Percentiles rank a stretch among this genome's conserved stretches.
These are phyloP conservation scores for Flaveria floridana DNA, from an alignment of 140 eudicot species.

Conservation along the genomic window DNA sequence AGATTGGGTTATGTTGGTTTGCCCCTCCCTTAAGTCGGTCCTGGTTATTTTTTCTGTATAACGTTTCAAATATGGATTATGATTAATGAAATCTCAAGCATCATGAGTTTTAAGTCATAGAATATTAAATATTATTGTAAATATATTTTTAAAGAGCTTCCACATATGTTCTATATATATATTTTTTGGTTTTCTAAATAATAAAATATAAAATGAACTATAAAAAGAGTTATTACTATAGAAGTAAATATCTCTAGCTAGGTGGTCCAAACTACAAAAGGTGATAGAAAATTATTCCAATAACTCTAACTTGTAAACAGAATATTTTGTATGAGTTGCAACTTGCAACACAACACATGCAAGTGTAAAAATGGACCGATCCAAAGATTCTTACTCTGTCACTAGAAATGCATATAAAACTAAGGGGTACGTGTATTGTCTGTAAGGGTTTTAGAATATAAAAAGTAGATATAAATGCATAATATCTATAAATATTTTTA, in stretches of 20 bases:
- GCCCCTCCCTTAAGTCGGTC: no score
- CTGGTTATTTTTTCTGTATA: no score
- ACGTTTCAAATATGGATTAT: no score
- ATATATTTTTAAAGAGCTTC: neutral
- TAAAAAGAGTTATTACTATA: neutral
- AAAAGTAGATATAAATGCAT: neutral
- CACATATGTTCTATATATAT: neutral
- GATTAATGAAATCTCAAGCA: neutral
- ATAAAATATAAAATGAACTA: neutral
- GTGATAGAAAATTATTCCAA: constrained; percentile 12
- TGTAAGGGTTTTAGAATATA: neutral
- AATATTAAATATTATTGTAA: neutral
- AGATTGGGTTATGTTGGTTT: no score
- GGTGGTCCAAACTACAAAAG: constrained; percentile 31
- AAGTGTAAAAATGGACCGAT: constrained; percentile 33
- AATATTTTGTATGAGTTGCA: constrained; percentile 27
- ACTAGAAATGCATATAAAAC: neutral
- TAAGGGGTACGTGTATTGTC: neutral
- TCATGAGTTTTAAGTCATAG: neutral
- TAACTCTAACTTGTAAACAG: constrained; percentile 5
- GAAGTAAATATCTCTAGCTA: neutral
- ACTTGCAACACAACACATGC: constrained; percentile 11
- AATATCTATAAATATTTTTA: no score
- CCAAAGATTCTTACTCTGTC: constrained; percentile 14
- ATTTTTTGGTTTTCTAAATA: neutral